Conservation (phyloP, 2,329 filamentous ascomycete genomes). For the Aureobasidium sp. region DNA sequence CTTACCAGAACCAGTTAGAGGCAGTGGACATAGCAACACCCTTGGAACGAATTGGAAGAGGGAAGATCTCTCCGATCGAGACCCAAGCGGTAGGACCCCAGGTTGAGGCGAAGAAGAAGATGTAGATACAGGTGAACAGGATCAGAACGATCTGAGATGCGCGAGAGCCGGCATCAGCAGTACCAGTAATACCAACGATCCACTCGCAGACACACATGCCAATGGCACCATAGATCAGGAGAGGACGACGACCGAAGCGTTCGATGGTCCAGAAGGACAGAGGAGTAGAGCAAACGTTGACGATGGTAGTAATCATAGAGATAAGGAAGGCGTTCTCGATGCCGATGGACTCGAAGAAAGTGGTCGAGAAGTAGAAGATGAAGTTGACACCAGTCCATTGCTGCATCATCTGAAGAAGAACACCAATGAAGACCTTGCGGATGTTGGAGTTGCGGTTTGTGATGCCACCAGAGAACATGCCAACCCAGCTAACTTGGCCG, state of each 20-base stretch:
- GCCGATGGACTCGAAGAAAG: slow-evolving; percentile 74
- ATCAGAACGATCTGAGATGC: slow-evolving; percentile 54
- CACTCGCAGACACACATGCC: slow-evolving; percentile 85
- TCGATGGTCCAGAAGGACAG: slow-evolving; percentile 86
- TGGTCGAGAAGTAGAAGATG: slow-evolving; percentile 66
- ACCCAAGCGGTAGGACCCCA: slow-evolving; percentile 48
- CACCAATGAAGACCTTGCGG: slow-evolving; percentile 42
- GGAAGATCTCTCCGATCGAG: slow-evolving; percentile 78
- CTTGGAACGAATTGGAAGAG: slow-evolving; percentile 51
- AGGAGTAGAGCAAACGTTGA: slow-evolving; percentile 81
- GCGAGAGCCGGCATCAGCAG: slow-evolving; percentile 36
- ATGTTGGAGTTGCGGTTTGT: slow-evolving; percentile 45
- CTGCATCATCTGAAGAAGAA: slow-evolving; percentile 43
- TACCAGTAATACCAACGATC: slow-evolving; percentile 65
- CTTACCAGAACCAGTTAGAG: slow-evolving; percentile 89
- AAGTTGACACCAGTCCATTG: slow-evolving; percentile 84
- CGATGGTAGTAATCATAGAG: slow-evolving; percentile 76
- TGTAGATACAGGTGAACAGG: slow-evolving; percentile 83
- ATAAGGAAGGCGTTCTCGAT: slow-evolving; percentile 75
- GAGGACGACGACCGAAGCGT: slow-evolving; percentile 68
- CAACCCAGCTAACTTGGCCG: slow-evolving; percentile 59
- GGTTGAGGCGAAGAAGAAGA: slow-evolving; percentile 84
- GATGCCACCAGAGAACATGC: slow-evolving; percentile 53
- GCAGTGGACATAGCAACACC: slow-evolving; percentile 75
- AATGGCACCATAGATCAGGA: slow-evolving; percentile 70